Base-by-base conservation (phyloP, 768 basidiomycete genomes). In the Royoungia palumana region DNA sequence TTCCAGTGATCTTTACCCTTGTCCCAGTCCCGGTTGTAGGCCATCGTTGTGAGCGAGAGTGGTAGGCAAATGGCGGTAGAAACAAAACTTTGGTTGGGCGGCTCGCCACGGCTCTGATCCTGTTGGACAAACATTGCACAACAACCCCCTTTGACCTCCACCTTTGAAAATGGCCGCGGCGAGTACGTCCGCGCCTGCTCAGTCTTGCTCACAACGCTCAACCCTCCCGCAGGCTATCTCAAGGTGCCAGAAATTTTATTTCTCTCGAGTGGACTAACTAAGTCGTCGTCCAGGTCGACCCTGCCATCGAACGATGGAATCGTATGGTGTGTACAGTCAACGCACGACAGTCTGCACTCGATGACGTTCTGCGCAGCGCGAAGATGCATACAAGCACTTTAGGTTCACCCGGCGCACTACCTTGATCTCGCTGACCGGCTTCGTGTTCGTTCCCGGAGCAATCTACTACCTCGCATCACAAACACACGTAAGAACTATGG, bases 11-110 rank as follows among this genome's bases (percentile, higher is more conserved):
- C 78, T 68, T 89, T 90, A 44, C 87, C 89, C 67, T 77, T 78
- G 72, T 90, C 88, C 89, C 90, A 91, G 74, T 91, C 88, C 55
- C 90, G 82, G 70, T 86, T 86, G 69, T 85, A 80, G 42, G 85
- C 76, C 87, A 89, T 87, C 19, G 49, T 46, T 20, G 57, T 47
- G 24, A 41, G 35, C 8, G 41, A 51, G 35, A 49, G 56, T 39
- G 37, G 45, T 34, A 38, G 13, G 53, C 43, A 47, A 50, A 12
- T 63, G 55, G 48, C 57, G 54, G 67, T 57, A 41, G 38, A 38
- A 65, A 42, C 36, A 44, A 60, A 63, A 49, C 40, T 56, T n/a
- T 37, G 43, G 46, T 12, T 27, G 46, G 37, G 42, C 28, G 10
- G 42, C 39, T 24, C 14, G 14, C 32, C 16, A 16, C 25, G 28